Evolutionary conservation across 2,329 filamentous ascomycete genomes (phyloP).

Genomic region (Talaromyces albobiverticillius): DNA sequence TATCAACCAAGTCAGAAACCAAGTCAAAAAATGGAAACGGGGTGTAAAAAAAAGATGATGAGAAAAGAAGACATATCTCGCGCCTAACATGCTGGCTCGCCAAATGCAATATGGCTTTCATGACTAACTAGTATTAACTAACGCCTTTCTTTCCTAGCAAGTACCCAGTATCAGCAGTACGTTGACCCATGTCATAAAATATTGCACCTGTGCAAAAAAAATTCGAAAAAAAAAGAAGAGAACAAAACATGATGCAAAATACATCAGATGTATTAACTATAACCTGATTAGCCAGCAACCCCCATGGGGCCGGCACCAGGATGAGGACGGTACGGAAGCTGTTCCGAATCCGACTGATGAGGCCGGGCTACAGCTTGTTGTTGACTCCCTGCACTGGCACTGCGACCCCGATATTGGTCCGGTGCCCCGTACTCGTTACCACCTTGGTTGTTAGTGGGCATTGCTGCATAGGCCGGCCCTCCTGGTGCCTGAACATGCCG

Average conservation of each 20-base stretch:
- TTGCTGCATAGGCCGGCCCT: slow-evolving; percentile 30
- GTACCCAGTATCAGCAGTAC: slow-evolving; percentile 7
- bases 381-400: slow-evolving; percentile 34
- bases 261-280: not conserved
- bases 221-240: slow-evolving; percentile 1
- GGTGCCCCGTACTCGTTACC: slow-evolving; percentile 3
- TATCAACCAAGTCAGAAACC: not conserved
- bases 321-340: slow-evolving; percentile 35
- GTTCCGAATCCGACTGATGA: slow-evolving; percentile 27
- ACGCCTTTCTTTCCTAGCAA: slow-evolving; percentile 15
- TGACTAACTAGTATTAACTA: slow-evolving; percentile 15
- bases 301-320: slow-evolving; percentile 38
- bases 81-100: slow-evolving; percentile 15
- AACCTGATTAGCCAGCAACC: slow-evolving; percentile 30
- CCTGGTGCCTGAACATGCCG: slow-evolving; percentile 62
- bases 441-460: slow-evolving; percentile 24
- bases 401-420: slow-evolving; percentile 30
- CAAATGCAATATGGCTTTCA: slow-evolving; percentile 14
- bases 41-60: not conserved
- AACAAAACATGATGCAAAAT: not conserved
- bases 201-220: slow-evolving; percentile 13
- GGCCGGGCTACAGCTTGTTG: slow-evolving; percentile 18
- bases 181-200: slow-evolving; percentile 9
- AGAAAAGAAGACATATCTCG: slow-evolving; percentile 9
- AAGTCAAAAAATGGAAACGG: not conserved